Evolutionary conservation across 2,329 filamentous ascomycete species (phyloP), one percentile per base, ranked within the genome.

Genomic region (Lojkania enalia): DNA sequence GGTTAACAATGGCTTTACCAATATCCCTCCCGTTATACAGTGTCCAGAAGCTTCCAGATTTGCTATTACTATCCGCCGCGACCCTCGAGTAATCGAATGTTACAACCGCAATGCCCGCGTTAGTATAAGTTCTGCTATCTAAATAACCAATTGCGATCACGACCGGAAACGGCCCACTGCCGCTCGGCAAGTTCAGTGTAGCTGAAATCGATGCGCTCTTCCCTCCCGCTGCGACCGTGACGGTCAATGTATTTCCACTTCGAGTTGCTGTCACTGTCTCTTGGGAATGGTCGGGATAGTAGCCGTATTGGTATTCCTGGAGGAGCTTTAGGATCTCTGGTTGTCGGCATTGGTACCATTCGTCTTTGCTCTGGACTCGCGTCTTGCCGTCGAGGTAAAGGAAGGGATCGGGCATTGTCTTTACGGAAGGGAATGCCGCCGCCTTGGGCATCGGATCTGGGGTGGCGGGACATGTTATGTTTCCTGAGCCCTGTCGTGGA

Each of bases 111-210:
- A 78, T 77, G 3, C 75, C 75, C 1, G 73, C 73, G 16, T 67
- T 65, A 5, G 75, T 58, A 51, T 78, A 78, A 7, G 70, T 71
- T 58, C 72, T 70, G 54, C 73, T 74, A 49, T 72, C 67, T 61
- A 78, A 78, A 15, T 75, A 75, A 13, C 76, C 76, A 43, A 77
- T 78, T 25, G 74, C 72, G 48, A 78, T 77, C 11, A 79, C 71
- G 4, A 77, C 75, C 1, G 60, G 59, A 19, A 53, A 60, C 2
- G 74, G 75, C 2, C 68, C 75, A 13, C 66, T 69, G 1, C 69
- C 71, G 20, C 60, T 56, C 1, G 75, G 74, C 32, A 77, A 57
- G 23, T 69, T 61, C 21, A 77, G 43, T 1, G 70, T 73, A 11
- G 75, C 75, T 30, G 64, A 67, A 55, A 78, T 77, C 20, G 51